phyloP scores from a whole-genome alignment of 495 filamentous ascomycete species.

The Aspergillus indologenus region DNA sequence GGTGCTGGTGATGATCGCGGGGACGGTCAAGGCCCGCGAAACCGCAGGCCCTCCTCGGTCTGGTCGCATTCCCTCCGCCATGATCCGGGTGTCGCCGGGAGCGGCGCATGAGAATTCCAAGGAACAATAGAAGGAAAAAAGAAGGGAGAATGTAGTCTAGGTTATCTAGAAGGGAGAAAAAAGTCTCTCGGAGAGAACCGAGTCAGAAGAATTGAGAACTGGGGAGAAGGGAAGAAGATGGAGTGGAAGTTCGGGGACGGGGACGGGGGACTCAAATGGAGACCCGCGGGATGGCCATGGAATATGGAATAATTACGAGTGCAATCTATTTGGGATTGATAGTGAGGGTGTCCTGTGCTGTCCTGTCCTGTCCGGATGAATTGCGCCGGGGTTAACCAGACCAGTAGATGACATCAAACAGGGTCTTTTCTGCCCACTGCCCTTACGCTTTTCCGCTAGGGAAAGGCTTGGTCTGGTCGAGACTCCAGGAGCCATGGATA shows the following conservation, averaged over 20 bases:
- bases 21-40: conserved; percentile 19
- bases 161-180: not conserved
- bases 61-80: conserved; percentile 30
- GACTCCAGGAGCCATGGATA: not conserved
- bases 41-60: conserved; percentile 20
- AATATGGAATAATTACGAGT: conserved; percentile 4
- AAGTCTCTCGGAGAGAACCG: not conserved
- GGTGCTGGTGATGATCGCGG: conserved; percentile 26
- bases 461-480: not conserved
- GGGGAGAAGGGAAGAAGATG: conserved; percentile 1
- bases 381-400: not conserved
- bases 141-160: not conserved
- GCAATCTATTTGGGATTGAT: too few relatives aligned
- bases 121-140: conserved; percentile 1
- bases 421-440: not conserved
- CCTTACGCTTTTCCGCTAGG: not conserved
- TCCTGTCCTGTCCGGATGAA: not conserved
- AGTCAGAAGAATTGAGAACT: not conserved
- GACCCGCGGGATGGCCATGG: conserved; percentile 1
- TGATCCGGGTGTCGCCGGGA: conserved; percentile 19
- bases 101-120: conserved; percentile 18
- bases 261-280: conserved; percentile 28
- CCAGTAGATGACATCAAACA: conserved; percentile 31
- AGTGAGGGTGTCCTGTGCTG: too few relatives aligned
- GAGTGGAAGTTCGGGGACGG: conserved; percentile 9